Conservation (phyloP, 257 asterid genomes). For the Solanum corneliomulleri region DNA sequence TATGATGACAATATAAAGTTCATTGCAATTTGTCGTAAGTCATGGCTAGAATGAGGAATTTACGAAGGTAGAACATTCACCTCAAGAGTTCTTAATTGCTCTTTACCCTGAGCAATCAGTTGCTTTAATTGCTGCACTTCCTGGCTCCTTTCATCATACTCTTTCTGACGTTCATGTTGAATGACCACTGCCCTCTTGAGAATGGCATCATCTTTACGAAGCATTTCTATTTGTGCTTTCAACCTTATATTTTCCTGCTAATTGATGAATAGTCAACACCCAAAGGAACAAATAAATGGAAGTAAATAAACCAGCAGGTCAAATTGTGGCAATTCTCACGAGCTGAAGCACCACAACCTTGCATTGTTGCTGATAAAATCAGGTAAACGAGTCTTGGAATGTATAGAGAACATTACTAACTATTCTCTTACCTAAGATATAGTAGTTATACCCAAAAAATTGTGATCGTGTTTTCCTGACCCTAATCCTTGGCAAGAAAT, state of each 20-base stretch:
- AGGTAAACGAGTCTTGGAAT: background rate
- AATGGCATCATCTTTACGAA: conserved; percentile 44
- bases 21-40: background rate
- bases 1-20: background rate
- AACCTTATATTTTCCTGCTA: conserved; percentile 53
- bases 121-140: conserved; percentile 68
- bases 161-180: conserved; percentile 81
- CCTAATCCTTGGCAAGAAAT: background rate
- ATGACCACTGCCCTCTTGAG: conserved; percentile 80
- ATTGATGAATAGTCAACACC: background rate
- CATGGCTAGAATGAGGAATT: background rate
- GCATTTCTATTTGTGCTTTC: conserved; percentile 54
- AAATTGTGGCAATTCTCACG: background rate
- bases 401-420: background rate
- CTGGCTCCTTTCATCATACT: conserved; percentile 46
- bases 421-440: background rate
- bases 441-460: background rate
- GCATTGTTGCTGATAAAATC: background rate
- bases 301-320: background rate
- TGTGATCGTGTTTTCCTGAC: background rate
- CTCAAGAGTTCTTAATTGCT: conserved; percentile 66
- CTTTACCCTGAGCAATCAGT: conserved; percentile 54
- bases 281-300: background rate
- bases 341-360: background rate
- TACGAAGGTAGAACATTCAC: conserved; percentile 11